phyloP scores from a whole-genome alignment of 1,139 yeast species.

The Diutina ranongensis region DNA sequence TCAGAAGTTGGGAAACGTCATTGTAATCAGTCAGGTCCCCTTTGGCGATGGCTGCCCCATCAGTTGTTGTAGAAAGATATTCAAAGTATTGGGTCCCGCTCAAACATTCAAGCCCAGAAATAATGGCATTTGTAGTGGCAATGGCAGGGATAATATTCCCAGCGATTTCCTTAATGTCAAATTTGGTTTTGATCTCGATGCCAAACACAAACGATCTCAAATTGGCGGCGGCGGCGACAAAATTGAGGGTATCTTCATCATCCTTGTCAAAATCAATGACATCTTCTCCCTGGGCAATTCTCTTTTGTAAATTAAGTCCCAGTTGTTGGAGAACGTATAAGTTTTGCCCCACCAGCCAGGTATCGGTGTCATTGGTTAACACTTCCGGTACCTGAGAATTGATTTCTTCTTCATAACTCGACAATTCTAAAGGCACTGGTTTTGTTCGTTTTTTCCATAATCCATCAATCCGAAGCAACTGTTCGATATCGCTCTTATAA shows the following conservation, averaged over 20 bases:
- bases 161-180: constrained; percentile 87
- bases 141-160: constrained; percentile 98
- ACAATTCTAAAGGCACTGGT: constrained; percentile 50
- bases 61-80: constrained; percentile 18
- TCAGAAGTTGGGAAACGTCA: constrained; percentile 13
- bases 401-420: constrained; percentile 8
- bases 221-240: constrained; percentile 83
- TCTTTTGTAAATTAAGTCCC: constrained; percentile 34
- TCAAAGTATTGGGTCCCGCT: constrained; percentile 43
- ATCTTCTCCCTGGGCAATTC: constrained; percentile 30
- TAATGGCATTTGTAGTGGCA: constrained; percentile 93
- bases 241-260: constrained; percentile 80
- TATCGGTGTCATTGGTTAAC: constrained; percentile 41
- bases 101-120: constrained; percentile 79
- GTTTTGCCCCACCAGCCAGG: constrained; percentile 58
- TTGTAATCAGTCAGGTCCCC: constrained; percentile 7
- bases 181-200: constrained; percentile 66
- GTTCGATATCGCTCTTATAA: constrained; percentile 61
- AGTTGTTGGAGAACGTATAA: constrained; percentile 47
- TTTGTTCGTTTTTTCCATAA: constrained; percentile 64
- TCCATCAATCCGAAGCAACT: constrained; percentile 58
- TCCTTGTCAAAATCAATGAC: constrained; percentile 83
- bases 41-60: constrained; percentile 14
- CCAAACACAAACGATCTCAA: constrained; percentile 64
- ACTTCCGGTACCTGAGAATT: constrained; percentile 9